Evolutionary conservation across 2,329 filamentous ascomycete species (phyloP), one percentile per base, ranked within the genome.

Genomic region (Monilinia vaccinii-corymbosi): DNA sequence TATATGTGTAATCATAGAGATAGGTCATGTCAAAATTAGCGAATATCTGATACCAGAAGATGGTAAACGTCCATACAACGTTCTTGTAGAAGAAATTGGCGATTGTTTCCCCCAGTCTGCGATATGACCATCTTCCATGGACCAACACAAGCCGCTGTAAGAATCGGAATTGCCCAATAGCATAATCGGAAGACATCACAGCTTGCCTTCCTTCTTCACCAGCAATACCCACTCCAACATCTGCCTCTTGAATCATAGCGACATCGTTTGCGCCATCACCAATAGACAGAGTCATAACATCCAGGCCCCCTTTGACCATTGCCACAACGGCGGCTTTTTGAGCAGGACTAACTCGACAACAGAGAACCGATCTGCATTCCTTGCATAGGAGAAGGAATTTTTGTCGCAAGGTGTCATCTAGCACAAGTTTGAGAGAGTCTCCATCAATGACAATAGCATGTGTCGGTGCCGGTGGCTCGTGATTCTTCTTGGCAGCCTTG

Each of bases 11-110:
- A 74, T 99, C 94, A 77, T 95, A 97, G 57, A 97, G 84, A 72
- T 97, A 97, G 49, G 93, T 93, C 74, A 93, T 91, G 76, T 99
- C 94, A 73, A 95, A 97, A 75, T 96, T 88, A 78, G 89, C 91
- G 75, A 88, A 99, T 58, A 96, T 90, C 72, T 95, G 91, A 75
- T 89, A 99, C 93, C 93, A 97, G 81, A 97, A 97, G 61, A 99
- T 88, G 47, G 88, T 83, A 71, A 97, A 93, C 0, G 91, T 94
- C 94, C 94, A 99, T 56, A 97, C 88, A 75, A 99, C 88, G 78
- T 97, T 99, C 87, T 99, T 99, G 84, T 97, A 99, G 79, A 99
- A 99, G 81, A 99, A 99, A 74, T 99, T 99, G 73, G 91, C 91
- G 70, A 95, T 97, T 50, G 87, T 89, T 77, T 99, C 94, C 34